Conservation (phyloP, 2,329 filamentous ascomycete species). For the Microsporum audouinii region DNA sequence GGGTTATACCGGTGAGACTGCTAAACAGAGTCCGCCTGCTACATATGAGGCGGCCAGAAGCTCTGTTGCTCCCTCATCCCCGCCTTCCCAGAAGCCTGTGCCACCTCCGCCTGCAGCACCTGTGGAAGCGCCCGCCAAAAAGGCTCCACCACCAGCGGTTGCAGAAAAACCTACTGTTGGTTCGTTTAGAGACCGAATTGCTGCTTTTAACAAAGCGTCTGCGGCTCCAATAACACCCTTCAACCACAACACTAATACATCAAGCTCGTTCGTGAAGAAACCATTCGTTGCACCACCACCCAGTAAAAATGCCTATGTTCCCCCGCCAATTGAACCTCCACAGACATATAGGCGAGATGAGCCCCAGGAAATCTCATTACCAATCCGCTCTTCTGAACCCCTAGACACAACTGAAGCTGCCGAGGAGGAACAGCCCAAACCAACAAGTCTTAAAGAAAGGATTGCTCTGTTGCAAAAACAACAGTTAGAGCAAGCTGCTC, state of each 20-base stretch:
- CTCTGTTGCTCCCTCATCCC: not conserved
- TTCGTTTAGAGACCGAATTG: conserved; percentile 90
- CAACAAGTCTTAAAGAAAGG: conserved; percentile 84
- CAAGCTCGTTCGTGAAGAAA: conserved; percentile 75
- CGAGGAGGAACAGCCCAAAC: conserved; percentile 70
- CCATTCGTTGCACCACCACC: conserved; percentile 92
- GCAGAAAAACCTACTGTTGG: conserved; percentile 62
- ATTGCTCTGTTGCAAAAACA: conserved; percentile 91
- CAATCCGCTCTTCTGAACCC: conserved; percentile 18
- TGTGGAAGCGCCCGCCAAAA: conserved; percentile 18
- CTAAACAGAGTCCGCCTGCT: conserved; percentile 13
- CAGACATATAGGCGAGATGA: conserved; percentile 80
- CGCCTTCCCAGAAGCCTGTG: conserved; percentile 21
- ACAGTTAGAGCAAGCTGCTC: conserved; percentile 75
- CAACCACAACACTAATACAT: conserved; percentile 57
- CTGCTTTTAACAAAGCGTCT: conserved; percentile 85
- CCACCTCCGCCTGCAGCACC: conserved; percentile 26
- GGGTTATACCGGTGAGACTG: not conserved
- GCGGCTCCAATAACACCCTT: conserved; percentile 82
- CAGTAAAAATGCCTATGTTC: conserved; percentile 81
- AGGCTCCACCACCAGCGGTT: conserved; percentile 53
- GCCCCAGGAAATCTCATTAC: conserved; percentile 41
- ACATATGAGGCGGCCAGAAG: conserved; percentile 16
- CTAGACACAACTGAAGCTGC: conserved; percentile 37
- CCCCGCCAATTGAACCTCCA: conserved; percentile 56